Percentiles rank a stretch among this genome's conserved stretches.
These are phyloP conservation scores for Eruca vesicaria DNA, from an alignment of 441 rosid species.

Conservation along the genomic window DNA sequence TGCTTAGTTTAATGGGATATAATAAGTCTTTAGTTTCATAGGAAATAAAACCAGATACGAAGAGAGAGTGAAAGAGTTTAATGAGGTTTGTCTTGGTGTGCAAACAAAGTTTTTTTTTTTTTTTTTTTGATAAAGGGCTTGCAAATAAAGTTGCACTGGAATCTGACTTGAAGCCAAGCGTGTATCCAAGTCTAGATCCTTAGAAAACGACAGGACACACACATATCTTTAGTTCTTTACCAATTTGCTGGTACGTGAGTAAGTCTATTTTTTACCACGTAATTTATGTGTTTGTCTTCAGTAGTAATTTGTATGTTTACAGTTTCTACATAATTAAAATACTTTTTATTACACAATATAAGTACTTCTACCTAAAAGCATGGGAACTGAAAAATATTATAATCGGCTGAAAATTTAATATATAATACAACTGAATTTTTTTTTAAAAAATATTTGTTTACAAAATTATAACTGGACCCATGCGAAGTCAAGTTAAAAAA, in stretches of 20 bases:
- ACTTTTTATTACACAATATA: too few species aligned
- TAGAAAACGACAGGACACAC: slow-evolving; percentile 30
- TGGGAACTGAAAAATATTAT: too few species aligned
- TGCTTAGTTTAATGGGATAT: background rate
- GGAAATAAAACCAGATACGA: background rate
- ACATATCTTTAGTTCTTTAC: background rate
- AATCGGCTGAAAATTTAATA: too few species aligned
- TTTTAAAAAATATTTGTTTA: too few species aligned
- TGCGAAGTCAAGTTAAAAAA: too few species aligned
- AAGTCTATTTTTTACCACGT: background rate
- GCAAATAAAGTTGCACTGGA: background rate
- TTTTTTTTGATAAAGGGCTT: too few species aligned
- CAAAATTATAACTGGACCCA: too few species aligned
- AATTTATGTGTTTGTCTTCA: background rate
- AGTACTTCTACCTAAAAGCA: too few species aligned
- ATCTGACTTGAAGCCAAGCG: slow-evolving; percentile 7
- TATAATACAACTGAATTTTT: too few species aligned
- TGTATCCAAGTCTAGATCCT: slow-evolving; percentile 28
- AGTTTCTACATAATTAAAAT: too few species aligned
- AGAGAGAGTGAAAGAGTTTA: background rate
- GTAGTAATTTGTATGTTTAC: too few species aligned
- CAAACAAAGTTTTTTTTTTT: background rate
- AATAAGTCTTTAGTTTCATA: too few species aligned
- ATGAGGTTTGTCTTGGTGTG: background rate
- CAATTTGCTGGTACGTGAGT: slow-evolving; percentile 1